Conservation (phyloP, 805 yeast species). For the Lachancea dasiensis region DNA sequence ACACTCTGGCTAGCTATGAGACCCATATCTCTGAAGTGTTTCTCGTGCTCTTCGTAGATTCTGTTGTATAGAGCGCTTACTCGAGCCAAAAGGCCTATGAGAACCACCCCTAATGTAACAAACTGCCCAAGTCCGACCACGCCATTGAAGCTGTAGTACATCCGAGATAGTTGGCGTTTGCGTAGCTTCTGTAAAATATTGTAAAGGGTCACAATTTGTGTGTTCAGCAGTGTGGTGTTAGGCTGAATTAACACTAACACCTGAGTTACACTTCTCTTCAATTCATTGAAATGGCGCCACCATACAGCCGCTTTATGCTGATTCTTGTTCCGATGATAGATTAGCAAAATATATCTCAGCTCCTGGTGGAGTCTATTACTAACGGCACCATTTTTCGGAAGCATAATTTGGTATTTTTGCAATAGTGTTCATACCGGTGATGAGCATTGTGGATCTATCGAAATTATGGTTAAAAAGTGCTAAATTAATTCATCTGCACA, state of each 20-base stretch:
- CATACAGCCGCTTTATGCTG: slow-evolving; percentile 70
- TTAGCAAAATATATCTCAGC: slow-evolving; percentile 49
- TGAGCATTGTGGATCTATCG: too few species aligned
- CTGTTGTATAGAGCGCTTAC: slow-evolving; percentile 29
- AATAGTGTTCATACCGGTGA: too few species aligned
- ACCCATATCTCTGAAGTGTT: slow-evolving; percentile 20
- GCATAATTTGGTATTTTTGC: background rate
- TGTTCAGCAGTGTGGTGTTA: slow-evolving; percentile 28
- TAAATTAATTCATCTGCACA: too few species aligned
- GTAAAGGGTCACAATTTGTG: slow-evolving; percentile 14
- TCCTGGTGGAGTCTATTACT: slow-evolving; percentile 38
- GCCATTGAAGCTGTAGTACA: slow-evolving; percentile 58
- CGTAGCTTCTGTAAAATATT: slow-evolving; percentile 26
- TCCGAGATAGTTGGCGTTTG: slow-evolving; percentile 38
- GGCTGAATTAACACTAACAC: slow-evolving; percentile 10
- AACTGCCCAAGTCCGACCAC: slow-evolving; percentile 74
- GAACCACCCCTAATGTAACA: slow-evolving; percentile 61
- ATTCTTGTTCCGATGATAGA: slow-evolving; percentile 66
- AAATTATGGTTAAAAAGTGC: too few species aligned
- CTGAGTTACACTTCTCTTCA: slow-evolving; percentile 46
- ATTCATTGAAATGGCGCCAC: slow-evolving; percentile 66
- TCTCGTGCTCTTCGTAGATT: slow-evolving; percentile 15
- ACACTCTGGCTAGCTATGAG: background rate
- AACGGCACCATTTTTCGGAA: background rate
- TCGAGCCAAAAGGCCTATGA: slow-evolving; percentile 52